A percentile compares a stretch with the other conserved stretches of the same genome.
Evolutionary conservation across 805 yeast species (phyloP).

Genomic region (Metschnikowia similis): DNA sequence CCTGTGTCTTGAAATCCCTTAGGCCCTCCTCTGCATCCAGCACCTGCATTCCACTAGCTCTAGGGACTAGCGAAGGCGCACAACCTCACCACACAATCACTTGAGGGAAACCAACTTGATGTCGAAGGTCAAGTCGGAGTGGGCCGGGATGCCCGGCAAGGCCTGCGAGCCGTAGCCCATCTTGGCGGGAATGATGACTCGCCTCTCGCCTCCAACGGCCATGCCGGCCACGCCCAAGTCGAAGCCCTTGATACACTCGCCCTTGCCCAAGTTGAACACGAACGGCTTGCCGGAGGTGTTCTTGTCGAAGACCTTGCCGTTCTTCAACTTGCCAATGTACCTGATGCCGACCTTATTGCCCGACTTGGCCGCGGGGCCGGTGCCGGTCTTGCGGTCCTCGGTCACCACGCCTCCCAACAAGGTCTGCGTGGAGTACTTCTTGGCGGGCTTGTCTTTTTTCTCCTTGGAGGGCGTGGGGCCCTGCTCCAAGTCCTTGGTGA

Average conservation of each 20-base stretch:
- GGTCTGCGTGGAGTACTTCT: conserved; percentile 68
- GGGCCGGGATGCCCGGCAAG: conserved; percentile 96
- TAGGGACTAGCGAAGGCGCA: no score
- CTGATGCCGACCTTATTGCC: conserved; percentile 93
- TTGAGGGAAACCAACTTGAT: conserved; percentile 89
- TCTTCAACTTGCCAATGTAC: conserved; percentile 95
- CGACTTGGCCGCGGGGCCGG: conserved; percentile 81
- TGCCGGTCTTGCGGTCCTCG: conserved; percentile 89
- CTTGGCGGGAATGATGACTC: conserved; percentile 91
- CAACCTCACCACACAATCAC: conserved; percentile 33
- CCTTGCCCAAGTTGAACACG: conserved; percentile 84
- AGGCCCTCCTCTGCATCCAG: no score
- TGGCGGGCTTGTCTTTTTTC: conserved; percentile 19
- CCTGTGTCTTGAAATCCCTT: no score
- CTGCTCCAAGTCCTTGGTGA: conserved; percentile 87
- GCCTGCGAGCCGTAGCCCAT: conserved; percentile 95
- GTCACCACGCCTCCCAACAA: conserved; percentile 89
- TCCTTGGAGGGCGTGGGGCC: conserved; percentile 69
- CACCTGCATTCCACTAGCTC: no score
- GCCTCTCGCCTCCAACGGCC: conserved; percentile 98
- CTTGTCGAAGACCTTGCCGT: conserved; percentile 95
- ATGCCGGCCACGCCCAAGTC: conserved; percentile 98
- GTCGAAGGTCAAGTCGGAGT: conserved; percentile 94
- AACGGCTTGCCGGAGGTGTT: conserved; percentile 98
- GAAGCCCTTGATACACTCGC: conserved; percentile 98